Evolutionary conservation across 805 yeast genomes (phyloP).

Genomic region (Myxozyma vanderwaltii): DNA sequence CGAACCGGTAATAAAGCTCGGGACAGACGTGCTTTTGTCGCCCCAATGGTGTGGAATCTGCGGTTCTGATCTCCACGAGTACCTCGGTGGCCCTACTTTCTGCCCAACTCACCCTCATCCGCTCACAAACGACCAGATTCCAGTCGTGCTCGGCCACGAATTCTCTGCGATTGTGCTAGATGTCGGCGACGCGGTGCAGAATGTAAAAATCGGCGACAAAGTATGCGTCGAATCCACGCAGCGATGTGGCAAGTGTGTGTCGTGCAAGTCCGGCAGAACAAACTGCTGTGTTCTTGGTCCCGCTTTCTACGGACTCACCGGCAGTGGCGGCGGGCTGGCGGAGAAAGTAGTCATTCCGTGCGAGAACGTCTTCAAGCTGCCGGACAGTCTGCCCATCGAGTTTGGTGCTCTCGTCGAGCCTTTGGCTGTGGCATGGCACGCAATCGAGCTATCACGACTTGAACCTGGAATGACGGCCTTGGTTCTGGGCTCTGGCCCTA

Average conservation of each 20-base stretch:
- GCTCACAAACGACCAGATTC: constrained; percentile 48
- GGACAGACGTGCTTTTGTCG: constrained; percentile 29
- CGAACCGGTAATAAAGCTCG: constrained; percentile 21
- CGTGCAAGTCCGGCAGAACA: constrained; percentile 54
- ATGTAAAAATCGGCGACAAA: constrained; percentile 54
- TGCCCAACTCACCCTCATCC: constrained; percentile 46
- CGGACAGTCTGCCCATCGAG: constrained; percentile 47
- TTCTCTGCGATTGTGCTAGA: constrained; percentile 51
- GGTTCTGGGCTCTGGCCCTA: constrained; percentile 59
- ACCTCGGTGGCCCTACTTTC: constrained; percentile 60
- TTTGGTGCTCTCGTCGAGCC: constrained; percentile 61
- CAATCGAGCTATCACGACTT: constrained; percentile 49
- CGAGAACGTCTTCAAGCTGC: constrained; percentile 48
- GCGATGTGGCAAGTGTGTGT: constrained; percentile 55
- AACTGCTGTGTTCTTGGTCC: constrained; percentile 53
- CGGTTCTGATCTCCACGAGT: constrained; percentile 64
- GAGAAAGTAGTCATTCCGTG: constrained; percentile 51
- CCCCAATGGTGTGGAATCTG: constrained; percentile 57
- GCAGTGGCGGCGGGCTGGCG: constrained; percentile 57
- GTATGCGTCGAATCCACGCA: constrained; percentile 67
- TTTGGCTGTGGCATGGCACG: constrained; percentile 62
- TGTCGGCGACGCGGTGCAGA: constrained; percentile 52
- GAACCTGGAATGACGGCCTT: constrained; percentile 51
- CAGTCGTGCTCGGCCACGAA: constrained; percentile 59
- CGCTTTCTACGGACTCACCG: constrained; percentile 59